phyloP scores from a whole-genome alignment of 2,329 filamentous ascomycete species.

The Ascochyta viciae-villosae region DNA sequence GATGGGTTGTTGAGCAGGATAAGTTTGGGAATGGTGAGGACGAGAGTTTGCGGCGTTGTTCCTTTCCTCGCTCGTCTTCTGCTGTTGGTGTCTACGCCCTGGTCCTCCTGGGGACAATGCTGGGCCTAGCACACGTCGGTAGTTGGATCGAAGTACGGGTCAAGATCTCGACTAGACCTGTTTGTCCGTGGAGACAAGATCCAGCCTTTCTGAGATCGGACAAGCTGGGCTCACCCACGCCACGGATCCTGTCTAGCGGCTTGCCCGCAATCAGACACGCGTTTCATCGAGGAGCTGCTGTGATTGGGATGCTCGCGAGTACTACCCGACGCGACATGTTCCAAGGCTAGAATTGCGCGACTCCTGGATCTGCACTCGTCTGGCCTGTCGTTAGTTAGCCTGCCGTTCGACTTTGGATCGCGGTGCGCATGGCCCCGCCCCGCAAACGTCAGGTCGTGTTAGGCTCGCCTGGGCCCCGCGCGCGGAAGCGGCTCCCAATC shows the following conservation, averaged over 20 bases:
- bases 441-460: background rate
- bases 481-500: no score
- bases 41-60: no score
- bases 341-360: background rate
- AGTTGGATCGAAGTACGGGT: no score
- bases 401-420: background rate
- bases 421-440: background rate
- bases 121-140: no score
- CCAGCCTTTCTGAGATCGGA: background rate
- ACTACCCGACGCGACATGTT: background rate
- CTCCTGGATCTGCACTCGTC: background rate
- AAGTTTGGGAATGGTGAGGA: no score
- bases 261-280: background rate
- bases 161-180: no score
- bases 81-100: no score
- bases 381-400: background rate
- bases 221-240: background rate
- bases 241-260: background rate
- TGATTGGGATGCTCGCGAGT: background rate
- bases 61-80: no score
- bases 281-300: background rate
- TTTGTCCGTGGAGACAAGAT: no score
- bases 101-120: no score
- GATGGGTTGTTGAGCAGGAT: no score
- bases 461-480: background rate